Base-by-base conservation (phyloP, 2,329 filamentous ascomycete genomes). In the Colletotrichum liaoningense region DNA sequence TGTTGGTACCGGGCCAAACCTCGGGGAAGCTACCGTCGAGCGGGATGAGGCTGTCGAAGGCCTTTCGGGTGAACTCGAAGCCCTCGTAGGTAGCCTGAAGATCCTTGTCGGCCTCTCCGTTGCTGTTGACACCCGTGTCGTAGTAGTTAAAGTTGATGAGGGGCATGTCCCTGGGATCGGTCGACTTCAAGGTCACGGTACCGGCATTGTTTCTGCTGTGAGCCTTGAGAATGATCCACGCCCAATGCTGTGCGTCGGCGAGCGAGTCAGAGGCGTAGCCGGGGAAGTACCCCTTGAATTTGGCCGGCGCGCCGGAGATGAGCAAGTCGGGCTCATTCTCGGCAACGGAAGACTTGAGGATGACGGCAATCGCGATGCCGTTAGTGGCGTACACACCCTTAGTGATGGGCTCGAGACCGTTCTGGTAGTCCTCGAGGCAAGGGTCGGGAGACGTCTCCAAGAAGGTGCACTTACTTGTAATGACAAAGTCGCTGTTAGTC, bases 101-200 rank as follows among this genome's bases (percentile, higher is more conserved):
- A 57, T 82, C 80, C 73, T 79, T 80, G 76, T 84, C 77, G 38
- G 80, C 83, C 67, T 81, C 78, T 0, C 86, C 78, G 59, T 86
- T 82, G 78, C 86, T 82, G 19, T 86, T 85, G 8, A 86, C 83
- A 2, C 88, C 86, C 26, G 84, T 77, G 16, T 82, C 83, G 84
- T 85, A 91, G 78, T 86, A 89, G 77, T 88, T 88, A 83, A 91
- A 91, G 79, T 87, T 86, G 78, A 92, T 92, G 35, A 87, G 80
- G 0, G 92, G 92, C n/a, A 88, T 86, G 67, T 93, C 92, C 1
- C 87, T 86, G 0, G 92, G 91, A 77, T 93, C 87, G 0, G 87
- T 83, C 0, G 90, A 92, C 30, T 84, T 84, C 3, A 94, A 84
- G 2, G 83, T 88, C n/a, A 94, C 91, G 0, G 86, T 90, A 19